Percentiles rank a stretch among this genome's conserved stretches.
Evolutionary conservation across 1,139 yeast species (phyloP).

Genomic region (Kluyveromyces sp.): DNA sequence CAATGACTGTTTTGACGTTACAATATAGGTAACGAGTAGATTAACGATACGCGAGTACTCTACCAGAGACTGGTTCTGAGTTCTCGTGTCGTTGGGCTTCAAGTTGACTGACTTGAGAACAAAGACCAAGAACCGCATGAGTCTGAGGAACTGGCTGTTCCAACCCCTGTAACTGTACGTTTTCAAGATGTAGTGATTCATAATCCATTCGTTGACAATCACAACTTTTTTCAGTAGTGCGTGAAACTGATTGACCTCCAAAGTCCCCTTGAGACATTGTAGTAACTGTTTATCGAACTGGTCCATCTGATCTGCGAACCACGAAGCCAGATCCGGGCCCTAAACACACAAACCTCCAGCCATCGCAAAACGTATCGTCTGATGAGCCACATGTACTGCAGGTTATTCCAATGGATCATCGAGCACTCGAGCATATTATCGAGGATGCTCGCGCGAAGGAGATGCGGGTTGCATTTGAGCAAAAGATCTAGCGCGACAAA

Average conservation of each 20-base stretch:
- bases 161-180: constrained; percentile 13
- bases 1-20: constrained; percentile 6
- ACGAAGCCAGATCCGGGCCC: neutral
- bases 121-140: constrained; percentile 17
- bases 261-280: constrained; percentile 13
- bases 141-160: constrained; percentile 21
- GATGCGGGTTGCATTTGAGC: constrained; percentile 17
- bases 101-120: constrained; percentile 15
- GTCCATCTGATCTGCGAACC: constrained; percentile 1
- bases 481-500: constrained; percentile 22
- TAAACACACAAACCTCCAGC: neutral
- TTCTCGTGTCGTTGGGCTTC: neutral
- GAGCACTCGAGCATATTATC: constrained; percentile 1
- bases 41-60: neutral
- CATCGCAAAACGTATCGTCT: neutral
- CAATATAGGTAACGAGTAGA: neutral
- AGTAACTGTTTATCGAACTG: constrained; percentile 7
- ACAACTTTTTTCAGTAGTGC: constrained; percentile 13
- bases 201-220: constrained; percentile 20
- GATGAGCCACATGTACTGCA: constrained; percentile 1
- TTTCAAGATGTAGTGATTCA: neutral
- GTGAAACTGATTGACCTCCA: constrained; percentile 10
- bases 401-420: constrained; percentile 1
- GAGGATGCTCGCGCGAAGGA: constrained; percentile 5
- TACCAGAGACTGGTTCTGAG: neutral